Evolutionary conservation across 1,284 basidiomycete genomes (phyloP).

Genomic region (Trichosporon coremiiforme): DNA sequence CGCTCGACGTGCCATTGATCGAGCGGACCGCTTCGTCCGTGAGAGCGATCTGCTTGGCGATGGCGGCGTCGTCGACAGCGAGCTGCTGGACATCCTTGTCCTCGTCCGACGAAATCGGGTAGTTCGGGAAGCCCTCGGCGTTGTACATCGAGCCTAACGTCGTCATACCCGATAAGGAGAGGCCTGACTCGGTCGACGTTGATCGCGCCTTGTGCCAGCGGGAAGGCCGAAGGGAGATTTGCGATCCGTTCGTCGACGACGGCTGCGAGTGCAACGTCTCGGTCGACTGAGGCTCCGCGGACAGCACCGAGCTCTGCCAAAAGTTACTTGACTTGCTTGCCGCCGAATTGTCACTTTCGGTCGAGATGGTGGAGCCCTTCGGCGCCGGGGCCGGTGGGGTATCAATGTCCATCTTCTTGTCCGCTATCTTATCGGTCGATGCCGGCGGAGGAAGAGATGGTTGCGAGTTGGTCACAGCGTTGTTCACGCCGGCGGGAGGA

Average conservation of each 20-base stretch:
- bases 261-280: constrained; percentile 17
- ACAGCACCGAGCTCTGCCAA: constrained; percentile 22
- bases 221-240: constrained; percentile 18
- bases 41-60: constrained; percentile 41
- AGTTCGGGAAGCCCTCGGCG: constrained; percentile 48
- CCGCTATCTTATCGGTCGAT: not conserved
- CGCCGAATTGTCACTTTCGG: not conserved
- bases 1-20: constrained; percentile 48
- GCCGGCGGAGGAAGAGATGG: not conserved
- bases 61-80: constrained; percentile 28
- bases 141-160: constrained; percentile 51
- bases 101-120: constrained; percentile 29
- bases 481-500: not conserved
- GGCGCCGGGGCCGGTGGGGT: constrained; percentile 19
- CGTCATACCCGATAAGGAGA: constrained; percentile 33
- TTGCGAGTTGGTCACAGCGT: not conserved
- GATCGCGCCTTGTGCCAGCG: constrained; percentile 37
- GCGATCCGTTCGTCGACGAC: constrained; percentile 22
- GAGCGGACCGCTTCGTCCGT: constrained; percentile 52
- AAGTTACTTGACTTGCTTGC: constrained; percentile 15
- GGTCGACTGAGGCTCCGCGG: constrained; percentile 21
- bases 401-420: constrained; percentile 19
- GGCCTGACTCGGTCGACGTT: constrained; percentile 45
- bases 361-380: constrained; percentile 18
- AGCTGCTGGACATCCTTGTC: constrained; percentile 32